These are phyloP conservation scores for Backusella tuberculispora DNA, from an alignment of 192 early-diverging fungal species.

Conservation along the genomic window DNA sequence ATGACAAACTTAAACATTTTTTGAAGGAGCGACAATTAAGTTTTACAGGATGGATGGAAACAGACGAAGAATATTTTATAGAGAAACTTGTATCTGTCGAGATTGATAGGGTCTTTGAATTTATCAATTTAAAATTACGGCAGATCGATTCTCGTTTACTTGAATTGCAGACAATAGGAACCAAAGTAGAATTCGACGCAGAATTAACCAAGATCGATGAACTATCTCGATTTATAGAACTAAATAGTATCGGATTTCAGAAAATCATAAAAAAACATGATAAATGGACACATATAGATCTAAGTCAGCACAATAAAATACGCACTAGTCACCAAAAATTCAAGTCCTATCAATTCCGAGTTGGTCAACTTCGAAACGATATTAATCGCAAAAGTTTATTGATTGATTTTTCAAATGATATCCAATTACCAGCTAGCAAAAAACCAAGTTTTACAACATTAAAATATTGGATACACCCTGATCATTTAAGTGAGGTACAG, in stretches of 20 bases:
- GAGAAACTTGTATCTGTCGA: slow-evolving; percentile 11
- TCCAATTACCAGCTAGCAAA: not conserved
- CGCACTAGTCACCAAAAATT: slow-evolving; percentile 32
- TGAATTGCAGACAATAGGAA: slow-evolving; percentile 2
- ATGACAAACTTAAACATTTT: slow-evolving; percentile 24
- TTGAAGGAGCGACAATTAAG: slow-evolving; percentile 24
- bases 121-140: not conserved
- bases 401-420: not conserved
- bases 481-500: slow-evolving; percentile 89
- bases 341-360: not conserved
- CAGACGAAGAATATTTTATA: slow-evolving; percentile 23
- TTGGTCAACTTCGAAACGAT: not conserved
- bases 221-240: slow-evolving; percentile 53
- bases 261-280: slow-evolving; percentile 99
- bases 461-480: slow-evolving; percentile 90
- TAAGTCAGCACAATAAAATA: slow-evolving; percentile 53
- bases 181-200: not conserved
- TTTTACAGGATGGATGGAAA: slow-evolving; percentile 15
- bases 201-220: not conserved
- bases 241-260: slow-evolving; percentile 81
- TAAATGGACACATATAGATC: slow-evolving; percentile 80
- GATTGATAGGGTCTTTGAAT: slow-evolving; percentile 16
- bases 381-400: not conserved
- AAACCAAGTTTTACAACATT: slow-evolving; percentile 14
- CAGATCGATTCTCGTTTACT: slow-evolving; percentile 3